These are phyloP conservation scores for Anisodus acutangulus DNA, from an alignment of 257 asterid genomes.

Conservation along the genomic window DNA sequence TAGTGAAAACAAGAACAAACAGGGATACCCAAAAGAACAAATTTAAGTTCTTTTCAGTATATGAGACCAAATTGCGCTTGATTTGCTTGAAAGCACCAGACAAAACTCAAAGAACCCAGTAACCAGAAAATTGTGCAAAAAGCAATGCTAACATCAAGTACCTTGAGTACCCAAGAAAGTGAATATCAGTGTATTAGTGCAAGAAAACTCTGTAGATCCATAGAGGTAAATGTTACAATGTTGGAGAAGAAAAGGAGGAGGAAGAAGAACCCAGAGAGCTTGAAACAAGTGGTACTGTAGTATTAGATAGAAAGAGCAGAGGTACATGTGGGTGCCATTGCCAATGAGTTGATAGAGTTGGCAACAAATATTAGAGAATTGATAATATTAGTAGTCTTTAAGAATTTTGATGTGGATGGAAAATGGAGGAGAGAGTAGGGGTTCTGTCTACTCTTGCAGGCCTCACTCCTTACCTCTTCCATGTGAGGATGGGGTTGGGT, in stretches of 20 bases:
- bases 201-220: slow-evolving; percentile 44
- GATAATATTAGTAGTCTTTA: neutral
- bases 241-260: neutral
- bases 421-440: slow-evolving; percentile 17
- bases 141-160: slow-evolving; percentile 29
- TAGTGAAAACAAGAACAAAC: slow-evolving; percentile 28
- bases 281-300: slow-evolving; percentile 7
- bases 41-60: slow-evolving; percentile 35
- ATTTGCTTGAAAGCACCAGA: slow-evolving; percentile 10
- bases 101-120: neutral
- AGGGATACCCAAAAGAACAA: slow-evolving; percentile 43
- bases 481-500: slow-evolving; percentile 60
- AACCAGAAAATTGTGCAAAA: slow-evolving; percentile 10
- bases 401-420: slow-evolving; percentile 20
- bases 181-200: neutral
- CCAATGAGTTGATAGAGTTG: slow-evolving; percentile 35
- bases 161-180: slow-evolving; percentile 28
- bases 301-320: neutral
- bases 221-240: slow-evolving; percentile 27
- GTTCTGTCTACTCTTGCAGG: slow-evolving; percentile 27
- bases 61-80: neutral
- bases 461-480: slow-evolving; percentile 44
- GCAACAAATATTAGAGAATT: slow-evolving; percentile 27
- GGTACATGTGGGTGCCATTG: slow-evolving; percentile 38
- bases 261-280: neutral